Percentiles rank a stretch among this genome's conserved stretches.
Evolutionary conservation across 768 basidiomycete genomes (phyloP).

Genomic region (Pleurotus pulmonarius): DNA sequence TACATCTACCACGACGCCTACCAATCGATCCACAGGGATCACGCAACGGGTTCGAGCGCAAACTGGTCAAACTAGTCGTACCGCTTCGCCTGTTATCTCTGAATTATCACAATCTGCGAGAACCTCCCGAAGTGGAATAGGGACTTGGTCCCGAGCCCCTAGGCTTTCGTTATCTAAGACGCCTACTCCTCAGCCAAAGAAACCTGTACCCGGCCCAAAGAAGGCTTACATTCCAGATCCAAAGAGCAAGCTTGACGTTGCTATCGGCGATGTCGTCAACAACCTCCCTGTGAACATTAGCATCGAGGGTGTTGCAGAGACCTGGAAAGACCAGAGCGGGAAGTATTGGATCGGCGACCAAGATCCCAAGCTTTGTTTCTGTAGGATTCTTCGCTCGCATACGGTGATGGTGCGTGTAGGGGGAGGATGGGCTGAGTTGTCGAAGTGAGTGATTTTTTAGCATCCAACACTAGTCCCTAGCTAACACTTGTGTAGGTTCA

Average conservation of each 20-base stretch:
- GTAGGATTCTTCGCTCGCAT: constrained; percentile 84
- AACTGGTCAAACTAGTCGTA: constrained; percentile 31
- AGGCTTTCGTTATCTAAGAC: constrained; percentile 49
- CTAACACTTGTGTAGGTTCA: constrained; percentile 53
- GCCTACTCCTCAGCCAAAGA: constrained; percentile 45
- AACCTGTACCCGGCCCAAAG: constrained; percentile 32
- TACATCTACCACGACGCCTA: constrained; percentile 29
- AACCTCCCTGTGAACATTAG: constrained; percentile 82
- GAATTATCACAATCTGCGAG: constrained; percentile 47
- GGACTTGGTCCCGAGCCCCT: constrained; percentile 66
- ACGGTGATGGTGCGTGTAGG: constrained; percentile 97
- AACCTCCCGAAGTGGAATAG: constrained; percentile 35
- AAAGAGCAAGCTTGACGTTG: constrained; percentile 89
- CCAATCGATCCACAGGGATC: constrained; percentile 24
- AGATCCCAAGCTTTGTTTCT: constrained; percentile 87
- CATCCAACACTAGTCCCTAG: constrained; percentile 6
- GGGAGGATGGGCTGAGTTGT: constrained; percentile 91
- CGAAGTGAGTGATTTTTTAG: constrained; percentile 55
- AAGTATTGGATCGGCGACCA: constrained; percentile 96
- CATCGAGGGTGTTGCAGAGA: constrained; percentile 74
- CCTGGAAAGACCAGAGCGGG: constrained; percentile 90
- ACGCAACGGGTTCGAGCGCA: constrained; percentile 38
- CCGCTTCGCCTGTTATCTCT: constrained; percentile 60
- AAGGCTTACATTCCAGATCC: constrained; percentile 84
- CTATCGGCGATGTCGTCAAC: constrained; percentile 90